Evolutionary conservation across 2,329 filamentous ascomycete genomes (phyloP), one percentile per base, ranked within the genome.

Genomic region (Aspergillus transmontanensis): DNA sequence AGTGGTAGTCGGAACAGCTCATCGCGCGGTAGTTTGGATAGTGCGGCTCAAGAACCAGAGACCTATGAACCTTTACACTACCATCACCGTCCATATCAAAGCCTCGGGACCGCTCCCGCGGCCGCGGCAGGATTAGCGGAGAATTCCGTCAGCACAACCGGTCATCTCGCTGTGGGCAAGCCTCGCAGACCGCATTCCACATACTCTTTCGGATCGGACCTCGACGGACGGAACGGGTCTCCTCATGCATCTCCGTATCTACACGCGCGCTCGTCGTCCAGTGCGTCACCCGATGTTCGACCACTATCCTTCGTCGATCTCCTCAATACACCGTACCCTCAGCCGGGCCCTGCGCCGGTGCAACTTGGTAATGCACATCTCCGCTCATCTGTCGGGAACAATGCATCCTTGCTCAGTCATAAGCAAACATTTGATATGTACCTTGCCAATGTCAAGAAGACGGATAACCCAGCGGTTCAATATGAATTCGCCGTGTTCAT

Each of bases 341-440:
- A 96, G 76, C 92, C 92, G 62, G 87, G 79, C 77, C 92, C 79
- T 72, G 92, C 81, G 73, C 81, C 82, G 7, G 79, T 83, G 9
- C 82, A 86, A 32, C 84, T 96, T 64, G 92, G 96, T 77, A 97
- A 98, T 74, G 88, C 90, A 12, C 86, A 90, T 66, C 82, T 99
- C 56, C 90, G 92, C 64, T 88, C 85, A 61, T 89, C 87, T 19
- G 89, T 99, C 28, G 95, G 95, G 51, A 90, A 88, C 74, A 96
- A 96, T 80, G 94, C 94, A 4, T 97, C 94, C 23, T 84, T 99
- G 14, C 86, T 99, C 34, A 94, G 93, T 73, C 90, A 92, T 39
- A 92, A 94, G 74, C 94, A 98, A 80, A 99, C 95, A 1, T 86
- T 99, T 56, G 94, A 98, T 60, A 97, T 98, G 94, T 99, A 99